Base-by-base conservation (phyloP, 75 land plant genomes). In the Cunninghamia lanceolata region DNA sequence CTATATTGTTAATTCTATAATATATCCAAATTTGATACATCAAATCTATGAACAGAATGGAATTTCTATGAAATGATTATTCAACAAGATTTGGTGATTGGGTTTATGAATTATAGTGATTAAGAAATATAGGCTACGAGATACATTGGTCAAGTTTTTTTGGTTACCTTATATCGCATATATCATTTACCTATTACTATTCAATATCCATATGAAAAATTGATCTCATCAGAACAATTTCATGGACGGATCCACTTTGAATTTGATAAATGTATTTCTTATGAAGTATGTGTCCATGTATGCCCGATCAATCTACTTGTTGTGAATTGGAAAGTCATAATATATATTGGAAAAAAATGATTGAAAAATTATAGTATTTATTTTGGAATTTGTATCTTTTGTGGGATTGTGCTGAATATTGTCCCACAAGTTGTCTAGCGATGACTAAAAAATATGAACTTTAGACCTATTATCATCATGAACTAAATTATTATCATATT, bases 251-350 rank as follows among this genome's bases (percentile, higher is more conserved):
- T 77, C 17, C 82, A 86, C 53, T 46, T 78, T 86, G 87, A 76
- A 76, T 86, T 86, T 86, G 82, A 76, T 86, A 86, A 86, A 86
- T 77, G 87, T 40, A 78, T 86, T 86, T 47, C 87, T 86, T 77
- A 47, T 83, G 84, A 83, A 83, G 80, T 77, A n/a, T 77, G 80
- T n/a, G 30, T 77, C 28, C 30, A 77, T 35, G 80, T n/a, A 77
- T 77, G 80, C 15, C 19, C 63, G 2, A 56, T 56, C 63, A 56
- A 56, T 56, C 63, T 56, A 56, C 15, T 8, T 77, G 80, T 77
- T 77, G 35, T 77, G 15, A 1, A 77, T 77, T 77, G 80, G 80
- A 35, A 39, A 77, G 4, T 77, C 3, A 8, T 1, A 77, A 77
- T 13, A 77, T 2, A 77, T 77, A 77, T 77, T n/a, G 36, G 9